Percentiles rank a stretch among this genome's conserved stretches.
Conservation (phyloP, 129 eudicot species). For the Chrysanthemum makinoi region DNA sequence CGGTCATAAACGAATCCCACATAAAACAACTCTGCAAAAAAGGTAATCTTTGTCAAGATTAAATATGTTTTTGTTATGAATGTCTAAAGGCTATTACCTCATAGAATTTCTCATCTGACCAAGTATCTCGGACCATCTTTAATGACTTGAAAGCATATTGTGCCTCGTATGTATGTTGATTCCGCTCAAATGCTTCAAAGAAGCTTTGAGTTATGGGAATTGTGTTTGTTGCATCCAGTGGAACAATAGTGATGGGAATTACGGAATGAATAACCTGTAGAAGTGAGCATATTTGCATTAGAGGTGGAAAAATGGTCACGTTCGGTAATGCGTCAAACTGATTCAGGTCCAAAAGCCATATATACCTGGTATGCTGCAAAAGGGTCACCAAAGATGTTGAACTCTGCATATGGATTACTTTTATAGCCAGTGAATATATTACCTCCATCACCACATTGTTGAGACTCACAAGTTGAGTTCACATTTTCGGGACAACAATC, state of each 20-base stretch:
- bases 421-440: constrained; percentile 62
- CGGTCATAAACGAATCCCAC: constrained; percentile 85
- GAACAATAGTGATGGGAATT: constrained; percentile 79
- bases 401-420: constrained; percentile 86
- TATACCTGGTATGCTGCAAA: constrained; percentile 88
- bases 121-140: constrained; percentile 65
- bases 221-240: constrained; percentile 89
- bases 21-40: constrained; percentile 72
- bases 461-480: constrained; percentile 44
- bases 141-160: constrained; percentile 68
- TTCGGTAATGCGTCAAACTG: not conserved
- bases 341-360: not conserved
- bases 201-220: constrained; percentile 56
- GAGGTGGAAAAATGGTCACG: not conserved
- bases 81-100: constrained; percentile 35
- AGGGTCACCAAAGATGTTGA: constrained; percentile 79
- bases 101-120: constrained; percentile 53
- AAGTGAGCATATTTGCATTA: not conserved
- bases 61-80: not conserved
- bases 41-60: not conserved
- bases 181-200: constrained; percentile 53
- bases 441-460: constrained; percentile 68
- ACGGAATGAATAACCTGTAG: constrained; percentile 81
- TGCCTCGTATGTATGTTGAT: constrained; percentile 75
- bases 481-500: constrained; percentile 58